phyloP scores from a whole-genome alignment of 352 stramenopile genomes.

The Halophytophthora polymorphica region DNA sequence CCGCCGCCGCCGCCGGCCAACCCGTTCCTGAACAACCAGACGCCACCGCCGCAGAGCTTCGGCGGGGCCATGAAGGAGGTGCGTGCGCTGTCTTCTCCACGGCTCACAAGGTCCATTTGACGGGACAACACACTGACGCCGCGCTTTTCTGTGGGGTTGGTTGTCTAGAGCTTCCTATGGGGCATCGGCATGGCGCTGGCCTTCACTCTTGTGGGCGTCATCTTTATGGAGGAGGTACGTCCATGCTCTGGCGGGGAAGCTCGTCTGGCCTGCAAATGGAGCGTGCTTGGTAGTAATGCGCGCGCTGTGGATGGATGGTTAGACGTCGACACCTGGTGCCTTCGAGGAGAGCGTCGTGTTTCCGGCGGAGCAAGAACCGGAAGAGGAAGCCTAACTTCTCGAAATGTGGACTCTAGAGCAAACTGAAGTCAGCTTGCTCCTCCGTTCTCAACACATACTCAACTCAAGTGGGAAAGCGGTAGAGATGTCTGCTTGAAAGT shows the following conservation, averaged over 20 bases:
- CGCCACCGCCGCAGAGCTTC: conserved; percentile 54
- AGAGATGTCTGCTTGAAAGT: too few relatives aligned
- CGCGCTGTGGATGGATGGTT: not conserved
- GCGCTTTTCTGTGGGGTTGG: not conserved
- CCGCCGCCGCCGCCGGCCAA: conserved; percentile 19
- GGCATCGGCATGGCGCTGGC: conserved; percentile 73
- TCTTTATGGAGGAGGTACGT: conserved; percentile 72
- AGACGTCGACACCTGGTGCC: conserved; percentile 17
- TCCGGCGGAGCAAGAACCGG: not conserved
- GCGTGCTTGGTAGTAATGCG: not conserved
- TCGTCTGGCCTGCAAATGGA: not conserved
- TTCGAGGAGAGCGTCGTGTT: conserved; percentile 26
- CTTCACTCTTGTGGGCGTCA: conserved; percentile 66
- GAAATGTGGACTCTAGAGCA: too few relatives aligned
- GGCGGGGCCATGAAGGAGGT: conserved; percentile 68
- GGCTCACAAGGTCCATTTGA: not conserved
- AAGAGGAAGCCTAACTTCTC: not conserved
- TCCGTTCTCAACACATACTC: too few relatives aligned
- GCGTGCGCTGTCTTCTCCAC: not conserved
- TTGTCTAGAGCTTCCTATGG: conserved; percentile 69
- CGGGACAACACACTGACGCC: not conserved
- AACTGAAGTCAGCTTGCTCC: too few relatives aligned
- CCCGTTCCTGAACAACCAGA: conserved; percentile 32
- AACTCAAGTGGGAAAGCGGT: too few relatives aligned
- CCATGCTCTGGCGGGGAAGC: too few relatives aligned